Conservation (phyloP, 495 filamentous ascomycete genomes). For the Penicillium desertorum region DNA sequence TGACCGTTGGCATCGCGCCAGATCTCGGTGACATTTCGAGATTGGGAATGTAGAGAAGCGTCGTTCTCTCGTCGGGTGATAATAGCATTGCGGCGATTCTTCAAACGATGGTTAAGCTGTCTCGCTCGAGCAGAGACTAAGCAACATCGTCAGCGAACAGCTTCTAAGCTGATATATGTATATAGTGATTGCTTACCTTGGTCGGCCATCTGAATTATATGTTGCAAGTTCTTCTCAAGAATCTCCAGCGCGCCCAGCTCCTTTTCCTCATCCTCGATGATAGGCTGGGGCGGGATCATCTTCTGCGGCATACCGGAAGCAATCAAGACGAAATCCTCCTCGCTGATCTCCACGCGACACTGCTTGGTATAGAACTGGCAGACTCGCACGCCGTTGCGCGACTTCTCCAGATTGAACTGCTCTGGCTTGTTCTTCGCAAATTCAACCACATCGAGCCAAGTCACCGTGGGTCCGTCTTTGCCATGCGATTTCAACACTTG, state of each 20-base stretch:
- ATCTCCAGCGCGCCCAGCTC: conserved; percentile 83
- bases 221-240: conserved; percentile 69
- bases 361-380: conserved; percentile 83
- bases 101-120: conserved; percentile 78
- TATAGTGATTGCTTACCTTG: conserved; percentile 53
- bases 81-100: conserved; percentile 71
- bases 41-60: conserved; percentile 34
- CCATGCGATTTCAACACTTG: conserved; percentile 64
- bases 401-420: conserved; percentile 73
- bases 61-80: conserved; percentile 57
- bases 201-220: conserved; percentile 78
- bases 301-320: conserved; percentile 78
- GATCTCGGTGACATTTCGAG: conserved; percentile 34
- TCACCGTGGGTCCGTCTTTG: conserved; percentile 61
- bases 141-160: conserved; percentile 11
- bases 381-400: conserved; percentile 62
- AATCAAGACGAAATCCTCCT: conserved; percentile 83
- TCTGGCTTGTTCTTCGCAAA: conserved; percentile 78
- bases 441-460: conserved; percentile 82
- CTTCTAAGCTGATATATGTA: neutral
- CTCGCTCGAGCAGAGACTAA: conserved; percentile 73
- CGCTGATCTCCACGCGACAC: conserved; percentile 77
- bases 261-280: conserved; percentile 82
- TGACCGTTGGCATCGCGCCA: conserved; percentile 41
- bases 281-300: conserved; percentile 78